Base-by-base conservation (phyloP, 1,284 basidiomycete species). In the Trichosporon sp. region DNA sequence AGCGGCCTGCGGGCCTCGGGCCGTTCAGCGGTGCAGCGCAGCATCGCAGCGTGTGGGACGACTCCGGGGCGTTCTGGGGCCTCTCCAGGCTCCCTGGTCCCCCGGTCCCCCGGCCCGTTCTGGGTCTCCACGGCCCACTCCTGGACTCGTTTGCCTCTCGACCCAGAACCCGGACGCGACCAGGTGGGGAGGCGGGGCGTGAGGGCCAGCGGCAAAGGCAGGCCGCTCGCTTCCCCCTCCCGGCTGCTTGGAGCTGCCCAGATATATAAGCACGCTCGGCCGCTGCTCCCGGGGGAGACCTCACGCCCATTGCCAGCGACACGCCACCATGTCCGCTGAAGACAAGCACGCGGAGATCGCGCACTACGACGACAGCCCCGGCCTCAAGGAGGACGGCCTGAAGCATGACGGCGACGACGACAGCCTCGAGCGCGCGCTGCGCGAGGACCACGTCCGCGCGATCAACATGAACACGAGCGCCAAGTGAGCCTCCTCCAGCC, bases 391-490 rank as follows among this genome's bases (percentile, higher is more conserved):
- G 3, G 47, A n/a, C 8, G 47, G 47, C 7, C 18, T 51, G 21
- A 51, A 51, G 47, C 23, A 51, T 18, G 47, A 51, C 23, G 47
- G 47, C 21, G 47, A 51, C 21, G 47, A 51, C 47, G 47, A 51
- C 47, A 51, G 47, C 47, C 47, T 51, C 21, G 47, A 51, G 47
- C 47, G 47, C 47, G 47, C 47, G 7, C 47, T 51, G 47, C 47
- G 47, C 47, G 47, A 51, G 47, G 47, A 51, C 47, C 47, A 51
- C 11, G 47, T 51, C 47, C 47, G 47, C 47, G 65, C 65, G n/a
- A 67, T 67, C 66, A 67, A 67, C 66, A 56, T 63, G 66, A 67
- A 67, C 31, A 29, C 47, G 18, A 51, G 38, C 11, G 66, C 66
- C 42, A 67, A 67, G 66, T 67, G 44, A 51, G 66, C 56, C 1